Conservation (phyloP, 2,329 filamentous ascomycete species). For the Cordyceps pruinosa region DNA sequence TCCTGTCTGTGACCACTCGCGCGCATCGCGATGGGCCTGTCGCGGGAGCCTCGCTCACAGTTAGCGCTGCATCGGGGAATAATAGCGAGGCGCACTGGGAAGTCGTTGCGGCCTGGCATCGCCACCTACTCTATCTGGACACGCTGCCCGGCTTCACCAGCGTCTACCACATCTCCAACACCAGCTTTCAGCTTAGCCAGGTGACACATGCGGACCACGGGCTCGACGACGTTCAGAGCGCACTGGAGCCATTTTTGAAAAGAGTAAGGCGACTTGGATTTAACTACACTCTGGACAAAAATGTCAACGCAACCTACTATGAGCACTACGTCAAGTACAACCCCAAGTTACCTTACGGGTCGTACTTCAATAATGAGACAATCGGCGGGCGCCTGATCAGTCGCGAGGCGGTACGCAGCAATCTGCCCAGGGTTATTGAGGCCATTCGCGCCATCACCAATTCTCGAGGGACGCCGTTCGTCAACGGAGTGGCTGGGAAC, state of each 20-base stretch:
- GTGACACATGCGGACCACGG: neutral
- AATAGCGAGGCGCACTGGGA: slow-evolving; percentile 16
- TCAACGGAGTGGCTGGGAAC: neutral
- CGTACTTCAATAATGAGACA: slow-evolving; percentile 26
- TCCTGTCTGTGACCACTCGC: slow-evolving; percentile 43
- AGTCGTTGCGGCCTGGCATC: slow-evolving; percentile 19
- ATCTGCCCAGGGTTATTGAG: neutral
- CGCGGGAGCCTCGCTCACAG: slow-evolving; percentile 31
- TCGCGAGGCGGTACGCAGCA: slow-evolving; percentile 22
- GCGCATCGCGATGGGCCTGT: slow-evolving; percentile 19
- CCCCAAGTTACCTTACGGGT: slow-evolving; percentile 1
- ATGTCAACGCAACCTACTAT: slow-evolving; percentile 38
- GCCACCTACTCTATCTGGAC: slow-evolving; percentile 31
- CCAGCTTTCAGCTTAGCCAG: neutral
- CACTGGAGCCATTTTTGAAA: neutral
- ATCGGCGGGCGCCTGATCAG: slow-evolving; percentile 38
- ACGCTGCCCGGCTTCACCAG: neutral
- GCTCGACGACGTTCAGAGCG: neutral
- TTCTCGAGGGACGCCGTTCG: neutral
- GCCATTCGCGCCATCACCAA: slow-evolving; percentile 21
- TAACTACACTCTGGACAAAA: slow-evolving; percentile 21
- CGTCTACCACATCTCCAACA: slow-evolving; percentile 1
- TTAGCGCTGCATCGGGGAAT: slow-evolving; percentile 32
- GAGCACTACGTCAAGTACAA: slow-evolving; percentile 18
- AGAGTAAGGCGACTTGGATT: neutral